Evolutionary conservation across 257 asterid species (phyloP).

Genomic region (Nicotiana obtusifolia): DNA sequence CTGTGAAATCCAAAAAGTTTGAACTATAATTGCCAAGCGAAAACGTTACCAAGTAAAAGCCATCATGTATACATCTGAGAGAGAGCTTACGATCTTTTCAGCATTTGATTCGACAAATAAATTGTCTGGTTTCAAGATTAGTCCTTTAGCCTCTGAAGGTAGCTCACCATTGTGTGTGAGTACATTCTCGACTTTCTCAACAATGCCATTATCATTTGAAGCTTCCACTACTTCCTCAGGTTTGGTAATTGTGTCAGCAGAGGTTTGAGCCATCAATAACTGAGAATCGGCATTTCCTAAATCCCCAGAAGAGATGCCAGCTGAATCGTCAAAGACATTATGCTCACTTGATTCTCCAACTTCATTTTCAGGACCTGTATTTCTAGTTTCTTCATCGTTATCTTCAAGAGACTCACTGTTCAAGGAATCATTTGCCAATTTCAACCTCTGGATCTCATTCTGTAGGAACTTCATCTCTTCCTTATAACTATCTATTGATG

Average conservation of each 20-base stretch:
- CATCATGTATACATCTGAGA: background rate
- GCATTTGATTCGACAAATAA: constrained; percentile 44
- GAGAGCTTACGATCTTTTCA: constrained; percentile 53
- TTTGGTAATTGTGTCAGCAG: constrained; percentile 31
- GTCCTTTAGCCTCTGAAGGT: constrained; percentile 36
- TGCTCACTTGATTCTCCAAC: constrained; percentile 35
- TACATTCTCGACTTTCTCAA: constrained; percentile 28
- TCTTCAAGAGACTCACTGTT: constrained; percentile 31
- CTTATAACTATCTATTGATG: constrained; percentile 35
- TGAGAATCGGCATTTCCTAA: constrained; percentile 32
- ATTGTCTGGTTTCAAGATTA: constrained; percentile 32
- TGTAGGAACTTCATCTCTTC: constrained; percentile 38
- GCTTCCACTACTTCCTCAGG: constrained; percentile 43
- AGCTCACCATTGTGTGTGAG: constrained; percentile 32
- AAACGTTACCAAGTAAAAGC: background rate
- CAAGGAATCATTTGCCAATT: constrained; percentile 26
- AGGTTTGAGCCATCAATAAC: constrained; percentile 27
- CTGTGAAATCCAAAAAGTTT: constrained; percentile 34
- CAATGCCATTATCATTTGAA: constrained; percentile 29
- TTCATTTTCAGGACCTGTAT: constrained; percentile 27
- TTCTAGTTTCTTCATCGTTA: constrained; percentile 30
- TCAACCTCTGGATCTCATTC: constrained; percentile 43
- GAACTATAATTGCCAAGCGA: background rate
- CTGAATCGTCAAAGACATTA: constrained; percentile 27
- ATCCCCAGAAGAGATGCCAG: constrained; percentile 33